Percentiles rank a stretch among this genome's conserved stretches.
These are phyloP conservation scores for Neonectria ditissima DNA, from an alignment of 2,329 filamentous ascomycete species.

Conservation along the genomic window DNA sequence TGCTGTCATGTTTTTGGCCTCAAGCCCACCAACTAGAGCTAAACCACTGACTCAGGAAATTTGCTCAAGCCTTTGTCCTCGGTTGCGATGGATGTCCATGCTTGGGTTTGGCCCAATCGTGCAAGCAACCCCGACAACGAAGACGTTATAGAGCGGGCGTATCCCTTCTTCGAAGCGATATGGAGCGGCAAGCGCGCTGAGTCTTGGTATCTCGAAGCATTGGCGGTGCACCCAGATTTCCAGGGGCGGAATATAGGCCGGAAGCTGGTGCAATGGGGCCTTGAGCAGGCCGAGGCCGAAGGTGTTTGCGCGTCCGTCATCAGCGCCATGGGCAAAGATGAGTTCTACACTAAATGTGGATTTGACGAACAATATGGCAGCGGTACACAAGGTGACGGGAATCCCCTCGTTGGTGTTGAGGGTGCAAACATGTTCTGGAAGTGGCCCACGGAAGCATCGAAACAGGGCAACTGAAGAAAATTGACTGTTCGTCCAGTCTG, in stretches of 20 bases:
- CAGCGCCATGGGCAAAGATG: constrained; percentile 52
- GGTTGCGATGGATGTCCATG: constrained; percentile 26
- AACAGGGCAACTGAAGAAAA: too few species aligned
- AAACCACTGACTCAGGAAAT: constrained; percentile 23
- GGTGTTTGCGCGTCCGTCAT: constrained; percentile 54
- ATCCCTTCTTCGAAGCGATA: constrained; percentile 30
- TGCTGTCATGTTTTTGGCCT: neutral
- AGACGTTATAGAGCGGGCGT: constrained; percentile 32
- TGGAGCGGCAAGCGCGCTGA: constrained; percentile 38
- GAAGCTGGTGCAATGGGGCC: constrained; percentile 55
- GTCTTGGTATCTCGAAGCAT: constrained; percentile 52
- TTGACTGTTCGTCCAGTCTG: too few species aligned
- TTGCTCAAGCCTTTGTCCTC: constrained; percentile 34
- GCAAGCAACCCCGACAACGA: constrained; percentile 29
- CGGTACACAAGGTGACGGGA: constrained; percentile 23
- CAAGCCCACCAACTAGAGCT: neutral
- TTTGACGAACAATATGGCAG: constrained; percentile 35
- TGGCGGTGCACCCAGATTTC: constrained; percentile 54
- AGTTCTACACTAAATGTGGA: constrained; percentile 49
- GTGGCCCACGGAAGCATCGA: too few species aligned
- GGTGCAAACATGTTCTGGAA: constrained; percentile 36
- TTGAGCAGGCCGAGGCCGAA: constrained; percentile 51
- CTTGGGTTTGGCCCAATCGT: constrained; percentile 23
- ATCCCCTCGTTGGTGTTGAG: constrained; percentile 26
- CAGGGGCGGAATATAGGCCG: constrained; percentile 53